These are phyloP conservation scores for Thamnidium elegans DNA, from an alignment of 192 early-diverging fungal genomes.

Conservation along the genomic window DNA sequence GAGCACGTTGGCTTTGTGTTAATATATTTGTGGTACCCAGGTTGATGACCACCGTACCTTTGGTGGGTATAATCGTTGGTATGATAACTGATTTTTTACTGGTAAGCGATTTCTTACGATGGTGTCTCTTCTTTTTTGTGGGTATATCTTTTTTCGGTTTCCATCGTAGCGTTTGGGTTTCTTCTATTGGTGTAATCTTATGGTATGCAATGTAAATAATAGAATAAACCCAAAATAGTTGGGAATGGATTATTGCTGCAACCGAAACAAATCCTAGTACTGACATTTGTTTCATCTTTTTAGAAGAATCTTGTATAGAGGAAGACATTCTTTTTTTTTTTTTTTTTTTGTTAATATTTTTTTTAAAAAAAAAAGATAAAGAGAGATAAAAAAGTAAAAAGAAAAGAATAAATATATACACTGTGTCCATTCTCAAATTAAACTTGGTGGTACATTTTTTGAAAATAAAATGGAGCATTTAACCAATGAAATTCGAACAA, in stretches of 20 bases:
- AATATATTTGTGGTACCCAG: not conserved
- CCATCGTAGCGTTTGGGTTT: not conserved
- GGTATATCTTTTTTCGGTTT: not conserved
- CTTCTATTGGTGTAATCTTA: not conserved
- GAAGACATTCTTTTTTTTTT: not conserved
- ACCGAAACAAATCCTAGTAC: not conserved
- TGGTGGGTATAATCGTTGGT: no score
- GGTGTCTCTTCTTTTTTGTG: slow-evolving; percentile 1
- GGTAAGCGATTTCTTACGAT: not conserved
- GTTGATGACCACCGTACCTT: not conserved
- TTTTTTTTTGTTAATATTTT: no score
- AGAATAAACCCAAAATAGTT: slow-evolving; percentile 2
- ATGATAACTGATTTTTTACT: no score
- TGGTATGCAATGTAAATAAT: slow-evolving; percentile 10
- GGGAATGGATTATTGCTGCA: slow-evolving; percentile 6
- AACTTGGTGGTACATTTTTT: no score
- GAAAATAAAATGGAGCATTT: no score
- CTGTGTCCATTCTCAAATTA: no score
- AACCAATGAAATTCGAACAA: no score
- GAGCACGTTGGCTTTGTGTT: not conserved
- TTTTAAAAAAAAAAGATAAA: no score
- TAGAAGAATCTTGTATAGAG: not conserved
- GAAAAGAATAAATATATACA: not conserved
- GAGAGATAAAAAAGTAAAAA: not conserved
- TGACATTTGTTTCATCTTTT: not conserved